These are phyloP conservation scores for Aspergillus fijiensis DNA, from an alignment of 2,329 filamentous ascomycete genomes.

Conservation along the genomic window DNA sequence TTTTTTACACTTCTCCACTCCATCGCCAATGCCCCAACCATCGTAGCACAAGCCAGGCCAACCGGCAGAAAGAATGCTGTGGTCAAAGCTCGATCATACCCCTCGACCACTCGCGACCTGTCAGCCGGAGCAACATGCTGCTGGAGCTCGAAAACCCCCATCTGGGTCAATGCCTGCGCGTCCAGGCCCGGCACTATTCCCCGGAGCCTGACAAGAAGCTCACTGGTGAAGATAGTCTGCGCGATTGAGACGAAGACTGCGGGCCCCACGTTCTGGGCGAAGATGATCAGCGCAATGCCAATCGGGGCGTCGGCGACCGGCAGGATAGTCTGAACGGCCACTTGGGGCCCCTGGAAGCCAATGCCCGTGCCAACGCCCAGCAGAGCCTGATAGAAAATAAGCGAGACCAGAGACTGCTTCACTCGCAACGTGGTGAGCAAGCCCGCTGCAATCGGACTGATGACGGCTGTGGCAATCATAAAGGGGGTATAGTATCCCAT, in stretches of 20 bases:
- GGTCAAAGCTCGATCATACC: neutral
- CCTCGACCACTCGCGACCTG: neutral
- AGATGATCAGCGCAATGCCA: slow-evolving; percentile 28
- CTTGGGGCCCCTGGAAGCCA: slow-evolving; percentile 28
- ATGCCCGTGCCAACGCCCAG: slow-evolving; percentile 28
- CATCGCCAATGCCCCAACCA: neutral
- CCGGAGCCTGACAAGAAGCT: no score
- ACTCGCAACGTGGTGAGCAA: no score
- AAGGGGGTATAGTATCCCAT: no score
- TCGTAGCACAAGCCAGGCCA: slow-evolving; percentile 1
- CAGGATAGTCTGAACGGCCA: slow-evolving; percentile 31
- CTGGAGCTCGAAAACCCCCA: no score
- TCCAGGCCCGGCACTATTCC: no score
- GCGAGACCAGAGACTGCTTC: neutral
- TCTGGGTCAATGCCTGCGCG: no score
- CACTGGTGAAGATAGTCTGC: slow-evolving; percentile 28
- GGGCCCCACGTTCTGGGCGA: slow-evolving; percentile 32
- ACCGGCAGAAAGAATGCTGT: slow-evolving; percentile 3
- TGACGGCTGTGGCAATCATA: no score
- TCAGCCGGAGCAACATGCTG: neutral
- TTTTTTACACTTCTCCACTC: no score
- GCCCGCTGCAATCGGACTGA: no score
- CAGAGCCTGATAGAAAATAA: slow-evolving; percentile 32
- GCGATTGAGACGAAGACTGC: slow-evolving; percentile 32
- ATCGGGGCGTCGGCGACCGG: slow-evolving; percentile 25